Evolutionary conservation across 352 stramenopile genomes (phyloP).

Genomic region (Phytophthora macrochlamydospora): DNA sequence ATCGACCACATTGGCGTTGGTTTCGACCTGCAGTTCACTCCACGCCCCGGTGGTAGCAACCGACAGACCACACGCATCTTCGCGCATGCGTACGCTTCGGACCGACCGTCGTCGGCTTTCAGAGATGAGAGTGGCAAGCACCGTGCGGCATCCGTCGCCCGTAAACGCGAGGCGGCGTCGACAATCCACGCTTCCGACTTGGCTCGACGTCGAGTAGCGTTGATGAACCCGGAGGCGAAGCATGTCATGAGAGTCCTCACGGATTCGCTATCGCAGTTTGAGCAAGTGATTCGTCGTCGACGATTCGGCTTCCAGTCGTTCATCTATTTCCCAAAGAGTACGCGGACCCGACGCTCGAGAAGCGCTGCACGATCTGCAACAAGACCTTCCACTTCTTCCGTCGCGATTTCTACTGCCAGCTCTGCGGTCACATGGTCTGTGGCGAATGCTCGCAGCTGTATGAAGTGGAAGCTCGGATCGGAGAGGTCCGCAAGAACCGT

Average conservation of each 20-base stretch:
- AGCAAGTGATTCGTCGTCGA: constrained; percentile 61
- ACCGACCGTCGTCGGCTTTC: constrained; percentile 38
- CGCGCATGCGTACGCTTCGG: constrained; percentile 51
- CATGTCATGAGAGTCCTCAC: constrained; percentile 51
- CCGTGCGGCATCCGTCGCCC: constrained; percentile 18
- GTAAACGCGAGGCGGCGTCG: constrained; percentile 26
- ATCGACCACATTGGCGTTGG: constrained; percentile 60
- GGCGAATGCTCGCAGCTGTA: constrained; percentile 48
- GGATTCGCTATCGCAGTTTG: constrained; percentile 55
- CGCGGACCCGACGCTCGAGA: constrained; percentile 27
- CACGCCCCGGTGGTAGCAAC: constrained; percentile 30
- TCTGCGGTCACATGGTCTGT: constrained; percentile 55
- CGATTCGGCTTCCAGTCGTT: constrained; percentile 76
- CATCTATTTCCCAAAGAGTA: constrained; percentile 58
- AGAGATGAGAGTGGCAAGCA: constrained; percentile 23
- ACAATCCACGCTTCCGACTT: constrained; percentile 36
- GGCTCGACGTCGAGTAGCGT: constrained; percentile 29
- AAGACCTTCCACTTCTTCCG: constrained; percentile 54
- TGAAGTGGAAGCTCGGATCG: constrained; percentile 46
- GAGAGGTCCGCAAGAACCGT: constrained; percentile 47
- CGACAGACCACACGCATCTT: constrained; percentile 52
- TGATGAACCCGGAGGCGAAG: constrained; percentile 57
- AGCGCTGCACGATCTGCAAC: constrained; percentile 52
- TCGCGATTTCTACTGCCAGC: constrained; percentile 56
- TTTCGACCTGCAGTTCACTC: constrained; percentile 50